Base-by-base conservation (phyloP, 768 basidiomycete genomes). In the Guyanaporus albipodus region DNA sequence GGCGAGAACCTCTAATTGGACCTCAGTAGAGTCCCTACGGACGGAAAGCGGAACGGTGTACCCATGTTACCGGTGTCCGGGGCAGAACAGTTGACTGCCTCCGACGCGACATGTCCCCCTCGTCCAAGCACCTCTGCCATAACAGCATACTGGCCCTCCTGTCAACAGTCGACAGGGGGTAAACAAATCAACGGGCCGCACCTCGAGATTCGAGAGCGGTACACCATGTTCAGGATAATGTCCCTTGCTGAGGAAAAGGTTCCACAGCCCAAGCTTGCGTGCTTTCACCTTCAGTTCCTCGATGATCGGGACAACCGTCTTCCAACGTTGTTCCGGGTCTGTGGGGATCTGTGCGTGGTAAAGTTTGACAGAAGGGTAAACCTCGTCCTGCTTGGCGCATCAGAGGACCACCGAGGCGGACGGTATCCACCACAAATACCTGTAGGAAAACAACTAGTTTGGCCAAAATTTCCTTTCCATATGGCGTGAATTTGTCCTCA, bases 51-150 rank as follows among this genome's bases (percentile, higher is more conserved):
- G 17, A 42, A 55, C 6, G 8, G 26, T 14, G 40, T 55, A 90
- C 91, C 92, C 93, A 97, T 97, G 66, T 97, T 97, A 2, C 94
- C 95, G 14, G 95, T 98, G 67, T 98, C 95, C 24, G 95, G 95
- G 12, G 94, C 93, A 21, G 93, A 83, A 69, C 93, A 98, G 61
- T 99, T 99, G 46, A 88, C 83, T 11, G 78, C 82, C 70, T 97
- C 85, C 18, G 94, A 83, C 3, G 86, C 91, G 40, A 93, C 69
- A 53, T 84, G 84, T 8, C 87, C 85, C 18, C 78, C 84, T 46
- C 91, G 82, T 4, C 94, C 94, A 55, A 97, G 78, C 35, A 96
- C 68, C 67, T 96, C 95, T n/a, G 93, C 93, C 85, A 97, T 96
- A 23, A 97, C 87, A 31, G 89, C 91, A 64, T 99, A 98, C 91